Conservation (phyloP, 2,329 filamentous ascomycete genomes). For the Colletotrichum sp. region DNA sequence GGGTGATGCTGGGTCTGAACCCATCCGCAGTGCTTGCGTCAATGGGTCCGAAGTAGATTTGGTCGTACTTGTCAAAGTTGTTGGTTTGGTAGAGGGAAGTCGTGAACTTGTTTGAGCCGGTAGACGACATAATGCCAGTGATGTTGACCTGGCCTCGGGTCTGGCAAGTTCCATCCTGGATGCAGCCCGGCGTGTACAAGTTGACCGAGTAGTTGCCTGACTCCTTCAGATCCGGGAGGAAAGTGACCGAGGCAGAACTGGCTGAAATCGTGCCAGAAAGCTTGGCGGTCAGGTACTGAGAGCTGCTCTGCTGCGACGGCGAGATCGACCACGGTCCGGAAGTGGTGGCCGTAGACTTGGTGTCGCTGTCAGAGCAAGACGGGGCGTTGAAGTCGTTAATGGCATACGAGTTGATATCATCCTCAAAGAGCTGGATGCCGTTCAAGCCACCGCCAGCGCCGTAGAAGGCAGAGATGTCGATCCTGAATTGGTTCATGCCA, state of each 20-base stretch:
- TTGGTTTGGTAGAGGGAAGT: slow-evolving; percentile 86
- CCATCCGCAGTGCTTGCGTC: slow-evolving; percentile 69
- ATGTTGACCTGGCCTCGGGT: slow-evolving; percentile 83
- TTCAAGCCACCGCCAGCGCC: slow-evolving; percentile 83
- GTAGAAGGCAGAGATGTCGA: slow-evolving; percentile 89
- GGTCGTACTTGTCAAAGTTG: slow-evolving; percentile 95
- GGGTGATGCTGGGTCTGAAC: slow-evolving; percentile 82
- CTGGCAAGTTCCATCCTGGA: slow-evolving; percentile 76
- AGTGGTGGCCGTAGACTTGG: slow-evolving; percentile 67
- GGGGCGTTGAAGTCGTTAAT: slow-evolving; percentile 90
- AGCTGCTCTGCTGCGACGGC: slow-evolving; percentile 70
- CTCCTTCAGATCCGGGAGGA: slow-evolving; percentile 83
- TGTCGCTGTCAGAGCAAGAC: slow-evolving; percentile 64
- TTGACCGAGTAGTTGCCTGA: slow-evolving; percentile 92
- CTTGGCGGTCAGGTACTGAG: slow-evolving; percentile 76
- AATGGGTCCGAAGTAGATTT: slow-evolving; percentile 84
- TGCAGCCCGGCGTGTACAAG: slow-evolving; percentile 91
- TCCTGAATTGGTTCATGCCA: slow-evolving; percentile 84
- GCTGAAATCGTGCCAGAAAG: slow-evolving; percentile 62
- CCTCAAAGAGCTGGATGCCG: slow-evolving; percentile 85
- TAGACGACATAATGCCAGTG: slow-evolving; percentile 70
- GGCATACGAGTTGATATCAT: slow-evolving; percentile 86
- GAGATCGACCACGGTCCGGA: slow-evolving; percentile 78
- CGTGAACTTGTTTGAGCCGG: slow-evolving; percentile 53
- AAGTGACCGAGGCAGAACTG: slow-evolving; percentile 72